Evolutionary conservation across 139 green algal species (phyloP), one percentile per base, ranked within the genome.

Genomic region (Asterochloris erici): DNA sequence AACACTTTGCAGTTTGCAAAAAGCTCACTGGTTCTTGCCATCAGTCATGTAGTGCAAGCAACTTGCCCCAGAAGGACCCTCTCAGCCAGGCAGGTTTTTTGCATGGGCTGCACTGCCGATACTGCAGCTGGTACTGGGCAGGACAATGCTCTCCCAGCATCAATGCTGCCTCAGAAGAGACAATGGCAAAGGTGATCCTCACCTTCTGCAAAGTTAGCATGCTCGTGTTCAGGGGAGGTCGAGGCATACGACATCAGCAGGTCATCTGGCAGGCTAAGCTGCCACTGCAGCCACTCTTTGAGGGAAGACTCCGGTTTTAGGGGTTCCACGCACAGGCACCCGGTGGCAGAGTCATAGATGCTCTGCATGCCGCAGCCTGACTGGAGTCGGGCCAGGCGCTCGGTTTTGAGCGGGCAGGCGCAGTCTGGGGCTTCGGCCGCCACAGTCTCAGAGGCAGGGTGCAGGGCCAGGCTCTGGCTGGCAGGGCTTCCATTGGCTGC

Each of bases 161-260:
- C n/a, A 54, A 6, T 54, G 6, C 38, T 54, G 38, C 38, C 38
- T 54, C 4, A 10, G 38, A 54, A 54, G 38, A 54, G 38, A 11
- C n/a, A 16, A 0, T 26, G n/a, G 27, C 38, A 61, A 12, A 77
- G 73, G 11, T 16, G 0, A 77, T n/a, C 12, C 14, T 24, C 61
- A 81, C 77, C 77, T 81, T 54, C n/a, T n/a, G 64, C 60, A 73
- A 71, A 81, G 11, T 26, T 13, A 15, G 60, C 60, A 60, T 11
- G 21, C 38, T 81, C 77, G 69, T 81, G 61, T 0, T 81, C 24
- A 54, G 77, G 77, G 9, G 77, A 81, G 27, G 77, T 81, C 28
- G 77, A 81, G 23, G 28, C 21, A 9, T 47, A 24, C 60, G 16
- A 60, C 61, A 81, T 21, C 17, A 81, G 29, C 23, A 70, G 12